Conservation (phyloP, 768 basidiomycete genomes). For the Lyophyllum decastes region DNA sequence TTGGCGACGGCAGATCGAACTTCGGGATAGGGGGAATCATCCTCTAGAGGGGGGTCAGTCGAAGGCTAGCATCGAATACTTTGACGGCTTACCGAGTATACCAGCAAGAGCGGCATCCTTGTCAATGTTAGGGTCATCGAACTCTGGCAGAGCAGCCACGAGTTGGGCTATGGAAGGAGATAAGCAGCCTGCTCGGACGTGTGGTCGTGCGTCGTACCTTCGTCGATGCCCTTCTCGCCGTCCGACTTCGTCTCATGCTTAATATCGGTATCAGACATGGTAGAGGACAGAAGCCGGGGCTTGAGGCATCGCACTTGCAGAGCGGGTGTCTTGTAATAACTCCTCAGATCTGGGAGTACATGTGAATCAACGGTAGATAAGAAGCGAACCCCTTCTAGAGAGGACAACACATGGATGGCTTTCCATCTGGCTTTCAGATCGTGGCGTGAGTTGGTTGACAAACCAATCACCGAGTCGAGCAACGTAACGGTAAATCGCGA, state of each 20-base stretch:
- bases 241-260: slow-evolving; percentile 30
- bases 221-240: slow-evolving; percentile 28
- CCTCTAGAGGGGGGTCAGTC: slow-evolving; percentile 35
- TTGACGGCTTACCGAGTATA: slow-evolving; percentile 35
- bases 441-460: slow-evolving; percentile 6
- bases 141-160: slow-evolving; percentile 35
- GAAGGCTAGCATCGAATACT: background rate
- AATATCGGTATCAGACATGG: slow-evolving; percentile 36
- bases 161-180: slow-evolving; percentile 22
- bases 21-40: slow-evolving; percentile 75
- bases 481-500: background rate
- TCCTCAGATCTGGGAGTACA: slow-evolving; percentile 14
- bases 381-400: slow-evolving; percentile 1
- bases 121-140: slow-evolving; percentile 59
- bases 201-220: slow-evolving; percentile 16
- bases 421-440: slow-evolving; percentile 5
- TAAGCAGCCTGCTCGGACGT: background rate
- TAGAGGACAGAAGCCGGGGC: slow-evolving; percentile 24
- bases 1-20: slow-evolving; percentile 71
- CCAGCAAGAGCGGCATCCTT: slow-evolving; percentile 43
- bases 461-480: background rate
- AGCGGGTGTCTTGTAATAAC: slow-evolving; percentile 30
- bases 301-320: slow-evolving; percentile 10
- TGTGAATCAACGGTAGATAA: slow-evolving; percentile 19
- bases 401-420: slow-evolving; percentile 1